Conservation (phyloP, 192 early-diverging fungal genomes). For the Rhizophagus clarus region DNA sequence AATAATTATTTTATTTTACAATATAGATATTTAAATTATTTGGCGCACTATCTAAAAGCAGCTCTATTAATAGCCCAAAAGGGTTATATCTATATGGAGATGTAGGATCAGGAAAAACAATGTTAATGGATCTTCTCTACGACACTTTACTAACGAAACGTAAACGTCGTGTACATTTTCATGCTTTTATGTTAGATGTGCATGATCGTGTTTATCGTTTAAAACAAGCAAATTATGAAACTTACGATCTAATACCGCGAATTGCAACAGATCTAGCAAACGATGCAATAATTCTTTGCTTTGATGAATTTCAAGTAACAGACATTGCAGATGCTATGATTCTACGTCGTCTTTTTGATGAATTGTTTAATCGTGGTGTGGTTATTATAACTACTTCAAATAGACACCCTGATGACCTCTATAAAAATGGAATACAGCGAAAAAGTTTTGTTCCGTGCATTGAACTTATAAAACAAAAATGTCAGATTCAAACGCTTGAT, state of each 20-base stretch:
- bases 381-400: constrained; percentile 94
- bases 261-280: constrained; percentile 82
- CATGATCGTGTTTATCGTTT: constrained; percentile 74
- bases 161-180: constrained; percentile 93
- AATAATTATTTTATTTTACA: background rate
- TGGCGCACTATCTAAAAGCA: constrained; percentile 27
- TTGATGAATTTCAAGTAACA: constrained; percentile 98
- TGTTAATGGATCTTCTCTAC: constrained; percentile 96
- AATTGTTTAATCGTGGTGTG: constrained; percentile 81
- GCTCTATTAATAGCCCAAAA: constrained; percentile 41
- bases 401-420: constrained; percentile 88
- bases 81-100: constrained; percentile 70
- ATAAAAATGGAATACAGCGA: constrained; percentile 96
- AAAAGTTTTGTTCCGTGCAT: constrained; percentile 92
- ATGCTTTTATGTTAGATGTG: constrained; percentile 96
- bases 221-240: constrained; percentile 49
- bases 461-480: constrained; percentile 77
- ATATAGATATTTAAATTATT: constrained; percentile 34
- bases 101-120: constrained; percentile 93
- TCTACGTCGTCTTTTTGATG: constrained; percentile 75
- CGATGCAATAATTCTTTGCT: constrained; percentile 86
- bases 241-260: constrained; percentile 66
- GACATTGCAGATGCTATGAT: constrained; percentile 99
- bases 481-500: constrained; percentile 79
- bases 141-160: constrained; percentile 66